Conservation (phyloP, 208 protist genomes). For the Leishmania major region DNA sequence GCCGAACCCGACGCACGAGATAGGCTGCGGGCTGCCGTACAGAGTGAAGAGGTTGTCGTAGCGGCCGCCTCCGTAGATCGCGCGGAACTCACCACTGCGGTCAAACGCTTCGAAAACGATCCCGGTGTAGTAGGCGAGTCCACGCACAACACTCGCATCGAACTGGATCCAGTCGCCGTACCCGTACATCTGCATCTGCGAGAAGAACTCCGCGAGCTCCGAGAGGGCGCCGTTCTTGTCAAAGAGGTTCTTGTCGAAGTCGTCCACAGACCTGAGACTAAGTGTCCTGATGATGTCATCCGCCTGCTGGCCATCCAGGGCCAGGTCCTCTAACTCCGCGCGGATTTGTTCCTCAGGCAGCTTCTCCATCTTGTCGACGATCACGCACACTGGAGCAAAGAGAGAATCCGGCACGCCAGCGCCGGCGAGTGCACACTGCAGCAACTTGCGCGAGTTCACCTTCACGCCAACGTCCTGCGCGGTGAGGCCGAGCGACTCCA, state of each 20-base stretch:
- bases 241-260: conserved; percentile 68
- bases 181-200: conserved; percentile 89
- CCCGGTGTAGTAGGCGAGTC: conserved; percentile 96
- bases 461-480: conserved; percentile 93
- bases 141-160: conserved; percentile 94
- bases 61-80: conserved; percentile 95
- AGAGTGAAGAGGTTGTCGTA: conserved; percentile 95
- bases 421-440: conserved; percentile 83
- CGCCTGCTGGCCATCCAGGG: conserved; percentile 61
- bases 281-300: conserved; percentile 81
- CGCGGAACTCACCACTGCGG: conserved; percentile 90
- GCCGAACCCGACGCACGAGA: conserved; percentile 94
- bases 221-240: conserved; percentile 70
- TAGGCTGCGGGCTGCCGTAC: conserved; percentile 91
- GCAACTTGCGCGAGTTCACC: conserved; percentile 92
- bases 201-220: conserved; percentile 90
- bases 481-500: conserved; percentile 82
- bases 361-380: conserved; percentile 97
- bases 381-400: conserved; percentile 93
- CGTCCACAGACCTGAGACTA: conserved; percentile 84
- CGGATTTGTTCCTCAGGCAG: conserved; percentile 85
- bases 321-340: conserved; percentile 65
- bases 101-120: conserved; percentile 97
- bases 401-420: conserved; percentile 78
- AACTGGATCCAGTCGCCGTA: conserved; percentile 94